Evolutionary conservation across 2,329 filamentous ascomycete genomes (phyloP).

Genomic region (Paracoccidioides lutzii): DNA sequence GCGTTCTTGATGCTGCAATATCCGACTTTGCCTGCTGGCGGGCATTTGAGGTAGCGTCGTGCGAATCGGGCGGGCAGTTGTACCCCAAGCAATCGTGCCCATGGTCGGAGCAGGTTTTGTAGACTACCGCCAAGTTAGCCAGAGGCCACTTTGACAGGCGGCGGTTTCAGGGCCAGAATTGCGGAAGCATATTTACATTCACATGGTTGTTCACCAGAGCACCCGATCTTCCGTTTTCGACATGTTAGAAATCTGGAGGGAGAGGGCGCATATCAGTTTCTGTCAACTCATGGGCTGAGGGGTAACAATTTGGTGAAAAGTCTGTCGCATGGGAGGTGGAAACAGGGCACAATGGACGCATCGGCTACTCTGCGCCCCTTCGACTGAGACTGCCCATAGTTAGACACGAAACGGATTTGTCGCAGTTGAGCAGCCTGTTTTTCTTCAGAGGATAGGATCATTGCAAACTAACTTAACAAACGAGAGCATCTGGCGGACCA

Average conservation of each 20-base stretch:
- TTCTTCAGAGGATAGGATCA: slow-evolving; percentile 15
- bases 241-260: slow-evolving; percentile 52
- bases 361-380: slow-evolving; percentile 69
- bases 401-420: slow-evolving; percentile 66
- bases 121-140: slow-evolving; percentile 28
- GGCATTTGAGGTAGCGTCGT: slow-evolving; percentile 3
- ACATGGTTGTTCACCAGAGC: slow-evolving; percentile 57
- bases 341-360: slow-evolving; percentile 43
- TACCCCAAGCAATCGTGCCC: slow-evolving; percentile 59
- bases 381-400: slow-evolving; percentile 65
- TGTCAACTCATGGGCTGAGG: neutral
- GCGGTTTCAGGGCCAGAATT: neutral
- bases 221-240: slow-evolving; percentile 62
- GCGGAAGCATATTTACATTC: slow-evolving; percentile 8
- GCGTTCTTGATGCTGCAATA: slow-evolving; percentile 37
- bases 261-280: neutral
- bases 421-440: slow-evolving; percentile 15
- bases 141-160: neutral
- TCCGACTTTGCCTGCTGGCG: slow-evolving; percentile 17
- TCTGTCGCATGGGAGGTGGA: slow-evolving; percentile 3
- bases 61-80: slow-evolving; percentile 34
- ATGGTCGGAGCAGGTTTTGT: slow-evolving; percentile 60
- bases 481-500: neutral
- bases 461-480: slow-evolving; percentile 12
- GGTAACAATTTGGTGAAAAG: neutral